A percentile compares a stretch with the other conserved stretches of the same genome.
phyloP scores from a whole-genome alignment of 192 early-diverging fungal genomes.

The Coemansia sp. region DNA sequence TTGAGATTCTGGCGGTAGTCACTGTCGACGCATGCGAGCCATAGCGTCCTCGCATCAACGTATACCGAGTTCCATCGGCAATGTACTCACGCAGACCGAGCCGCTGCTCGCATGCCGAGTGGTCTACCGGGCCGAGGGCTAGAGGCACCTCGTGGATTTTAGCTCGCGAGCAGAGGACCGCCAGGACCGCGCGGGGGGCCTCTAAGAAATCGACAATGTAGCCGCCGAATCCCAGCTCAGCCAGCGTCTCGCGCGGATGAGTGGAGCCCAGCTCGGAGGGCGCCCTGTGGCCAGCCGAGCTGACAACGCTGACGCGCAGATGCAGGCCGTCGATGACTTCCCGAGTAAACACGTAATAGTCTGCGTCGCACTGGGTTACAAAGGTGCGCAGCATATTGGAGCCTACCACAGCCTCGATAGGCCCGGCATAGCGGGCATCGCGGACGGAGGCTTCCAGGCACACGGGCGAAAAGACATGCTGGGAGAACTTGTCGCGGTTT shows the following conservation, averaged over 20 bases:
- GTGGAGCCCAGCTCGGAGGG: conserved; percentile 14
- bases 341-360: conserved; percentile 74
- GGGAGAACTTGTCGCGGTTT: conserved; percentile 67
- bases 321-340: conserved; percentile 66
- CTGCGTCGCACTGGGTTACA: conserved; percentile 75
- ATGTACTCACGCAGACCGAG: conserved; percentile 45
- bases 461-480: conserved; percentile 74
- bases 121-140: conserved; percentile 40
- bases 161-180: conserved; percentile 65
- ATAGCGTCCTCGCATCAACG: conserved; percentile 41
- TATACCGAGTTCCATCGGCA: conserved; percentile 39
- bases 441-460: conserved; percentile 74
- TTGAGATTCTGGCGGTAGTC: conserved; percentile 27
- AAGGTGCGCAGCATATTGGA: conserved; percentile 69
- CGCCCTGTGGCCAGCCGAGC: not conserved
- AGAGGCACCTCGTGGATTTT: conserved; percentile 63
- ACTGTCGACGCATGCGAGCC: conserved; percentile 44
- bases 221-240: conserved; percentile 71
- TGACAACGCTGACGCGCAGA: conserved; percentile 66
- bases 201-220: conserved; percentile 78
- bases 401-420: conserved; percentile 66
- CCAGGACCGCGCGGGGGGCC: conserved; percentile 67
- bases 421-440: conserved; percentile 62
- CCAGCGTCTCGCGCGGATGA: conserved; percentile 40
- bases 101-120: conserved; percentile 29